Base-by-base conservation (phyloP, 768 basidiomycete species). In the Termitomyces sp. region DNA sequence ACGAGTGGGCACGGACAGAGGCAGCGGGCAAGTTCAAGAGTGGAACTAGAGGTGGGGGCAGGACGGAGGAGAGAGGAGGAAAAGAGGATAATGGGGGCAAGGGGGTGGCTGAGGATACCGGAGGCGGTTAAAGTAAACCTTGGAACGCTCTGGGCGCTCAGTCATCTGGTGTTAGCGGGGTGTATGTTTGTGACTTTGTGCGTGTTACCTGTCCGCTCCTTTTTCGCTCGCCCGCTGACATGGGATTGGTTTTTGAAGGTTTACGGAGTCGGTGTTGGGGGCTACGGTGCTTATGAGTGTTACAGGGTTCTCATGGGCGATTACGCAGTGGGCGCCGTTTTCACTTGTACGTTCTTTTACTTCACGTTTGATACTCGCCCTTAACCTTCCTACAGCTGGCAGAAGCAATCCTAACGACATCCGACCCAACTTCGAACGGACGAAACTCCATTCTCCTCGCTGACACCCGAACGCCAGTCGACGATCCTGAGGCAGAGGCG, bases 271-370 rank as follows among this genome's bases (percentile, higher is more conserved):
- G 16, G 89, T 95, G 0, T 69, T 69, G 16, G 87, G 89, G 0
- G 89, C 93, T 18, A 94, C 90, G 0, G 59, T 87, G 13, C 80
- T 98, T 62, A 84, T 97, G 55, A 83, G 88, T 8, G 65, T 91
- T 13, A 88, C 89, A 7, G 96, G 96, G 0, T 89, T 97, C 67
- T 89, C 91, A n/a, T 97, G 91, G 92, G 94, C 94, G 6, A 81
- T 98, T 55, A 84, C 89, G 0, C 89, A 90, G 73, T 98, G 96
- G 96, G 94, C 88, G 3, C 96, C 96, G 3, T 96, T 93, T 74
- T 87, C 94, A 0, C 73, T 98, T 69, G 93, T 96, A 65, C 51
- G 86, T 76, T 18, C 33, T 33, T 44, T 7, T 60, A 39, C 32
- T 40, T 49, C 15, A 11, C 40, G 15, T 20, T 15, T 5, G 5